Evolutionary conservation across 2,329 filamentous ascomycete genomes (phyloP), one percentile per base, ranked within the genome.

Genomic region (Claviceps purpurea): DNA sequence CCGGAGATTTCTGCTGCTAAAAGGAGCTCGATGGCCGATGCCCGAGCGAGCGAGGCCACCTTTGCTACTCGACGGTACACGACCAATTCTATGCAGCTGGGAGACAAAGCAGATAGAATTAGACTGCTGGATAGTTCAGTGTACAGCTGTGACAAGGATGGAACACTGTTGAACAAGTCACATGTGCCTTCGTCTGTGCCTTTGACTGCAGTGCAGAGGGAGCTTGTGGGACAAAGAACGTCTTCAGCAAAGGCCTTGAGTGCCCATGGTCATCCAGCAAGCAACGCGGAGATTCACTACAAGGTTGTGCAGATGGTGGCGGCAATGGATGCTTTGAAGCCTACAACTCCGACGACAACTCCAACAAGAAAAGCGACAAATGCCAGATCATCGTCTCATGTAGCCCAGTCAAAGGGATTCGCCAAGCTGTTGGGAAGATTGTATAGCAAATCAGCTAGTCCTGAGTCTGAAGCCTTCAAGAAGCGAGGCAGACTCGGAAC

Each of bases 221-320:
- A 38, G 30, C 5, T 43, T 39, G 18, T 13, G 8, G 37, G 20
- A 14, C 26, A 41, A 18, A 18, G 37, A 14, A 50, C 22, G 10
- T 50, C 43, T 11, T 53, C 47, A 41, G 11, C 45, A 14, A 47
- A 22, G 16, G 41, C 38, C 38, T 5, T 30, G 6, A 39, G 18
- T 16, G 30, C 20, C 11, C n/a, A 46, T 40, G 20, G 16, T 20
- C 46, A 26, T 4, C 24, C 43, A 45, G 41, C 47, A 10, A 54
- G 53, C 20, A 52, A 61, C 14, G 58, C 63, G 3, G 59, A 63
- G 26, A 61, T 70, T 34, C 61, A 62, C 26, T 52, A 62, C n/a
- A 70, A 70, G 52, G 55, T 68, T 11, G 50, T 52, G 4, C 63
- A 62, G 13, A 71, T 70, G 67, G 56, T 71, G 24, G 63, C 67